A percentile compares a stretch with the other conserved stretches of the same genome.
phyloP scores from a whole-genome alignment of 1,139 yeast species.

The Geotrichum fermentans region DNA sequence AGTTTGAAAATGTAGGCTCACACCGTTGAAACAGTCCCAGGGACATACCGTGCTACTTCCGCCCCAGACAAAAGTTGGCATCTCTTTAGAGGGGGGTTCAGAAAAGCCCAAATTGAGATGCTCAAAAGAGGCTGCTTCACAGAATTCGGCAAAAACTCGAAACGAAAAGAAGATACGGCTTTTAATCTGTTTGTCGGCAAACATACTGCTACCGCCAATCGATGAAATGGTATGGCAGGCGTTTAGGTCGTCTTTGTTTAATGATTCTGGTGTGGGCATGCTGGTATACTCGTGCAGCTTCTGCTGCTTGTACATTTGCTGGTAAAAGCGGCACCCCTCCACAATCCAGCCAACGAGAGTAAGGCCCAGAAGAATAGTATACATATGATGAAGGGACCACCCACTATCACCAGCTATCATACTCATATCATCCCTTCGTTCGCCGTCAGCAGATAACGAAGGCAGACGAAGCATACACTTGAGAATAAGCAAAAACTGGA shows the following conservation, averaged over 20 bases:
- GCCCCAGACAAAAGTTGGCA: neutral
- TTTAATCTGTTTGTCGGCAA: neutral
- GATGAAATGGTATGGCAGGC: neutral
- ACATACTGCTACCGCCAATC: neutral
- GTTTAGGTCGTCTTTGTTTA: neutral
- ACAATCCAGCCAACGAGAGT: slow-evolving; percentile 30
- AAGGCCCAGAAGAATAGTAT: slow-evolving; percentile 31
- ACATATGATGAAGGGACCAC: slow-evolving; percentile 32
- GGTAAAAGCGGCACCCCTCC: slow-evolving; percentile 11
- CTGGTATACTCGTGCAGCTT: too few species aligned
- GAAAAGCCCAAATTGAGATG: neutral
- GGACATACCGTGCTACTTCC: neutral
- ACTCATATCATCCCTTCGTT: slow-evolving; percentile 3
- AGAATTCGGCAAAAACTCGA: neutral
- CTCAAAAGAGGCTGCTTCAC: neutral
- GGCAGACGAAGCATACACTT: slow-evolving; percentile 37
- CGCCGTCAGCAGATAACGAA: slow-evolving; percentile 24
- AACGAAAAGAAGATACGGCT: slow-evolving; percentile 21
- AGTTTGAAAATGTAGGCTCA: slow-evolving; percentile 13
- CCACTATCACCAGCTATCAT: slow-evolving; percentile 11
- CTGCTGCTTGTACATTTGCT: slow-evolving; percentile 5
- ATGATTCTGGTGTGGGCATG: too few species aligned
- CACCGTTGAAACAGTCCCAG: neutral
- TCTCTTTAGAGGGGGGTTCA: neutral
- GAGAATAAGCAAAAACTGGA: slow-evolving; percentile 33